Base-by-base conservation (phyloP, 2,329 filamentous ascomycete genomes). In the Aspergillus jensenii region DNA sequence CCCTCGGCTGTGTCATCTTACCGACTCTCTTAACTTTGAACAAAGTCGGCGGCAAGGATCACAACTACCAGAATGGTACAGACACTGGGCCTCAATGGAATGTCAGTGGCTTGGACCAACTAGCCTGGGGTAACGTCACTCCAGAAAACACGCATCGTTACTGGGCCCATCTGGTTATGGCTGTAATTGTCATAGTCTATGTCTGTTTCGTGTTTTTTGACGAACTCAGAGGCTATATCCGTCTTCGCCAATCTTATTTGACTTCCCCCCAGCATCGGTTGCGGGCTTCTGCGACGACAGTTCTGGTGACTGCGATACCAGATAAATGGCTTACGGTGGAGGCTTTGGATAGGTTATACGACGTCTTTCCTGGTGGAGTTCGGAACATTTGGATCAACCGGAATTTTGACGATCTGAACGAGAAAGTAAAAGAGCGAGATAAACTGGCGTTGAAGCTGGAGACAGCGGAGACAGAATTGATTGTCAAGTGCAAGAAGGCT, bases 341-440 rank as follows among this genome's bases (percentile, higher is more conserved):
- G 45, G 90, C 91, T 0, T 82, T 99, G 4, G 84, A 87, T 58
- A 89, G 89, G 0, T 81, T 99, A 0, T 99, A 96, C 68, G 95
- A 99, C 71, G 93, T 98, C 1, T 98, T 97, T 66, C 95, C 95
- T 0, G 95, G 95, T 19, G 95, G 95, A 31, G 89, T 99, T 69
- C 86, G 91, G 59, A 98, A 98, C 65, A 90, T 99, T 47, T 99
- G 93, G 93, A 87, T 99, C 67, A 99, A 97, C 59, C 86, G 93
- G 60, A 90, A 99, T 70, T 88, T 91, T 64, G 90, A 93, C 44
- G 83, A 88, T 8, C 82, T 99, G 11, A 83, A 90, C 47, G 89
- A 93, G 60, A 98, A 98, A 71, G 89, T 98, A 46, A 84, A 90
- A 49, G 79, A 86, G 62, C 85, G 95, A 45, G 86, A 92, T 60